Evolutionary conservation across 176 grass and related monocot genomes (phyloP).

Genomic region (sorghum (Sorghum bicolor)): DNA sequence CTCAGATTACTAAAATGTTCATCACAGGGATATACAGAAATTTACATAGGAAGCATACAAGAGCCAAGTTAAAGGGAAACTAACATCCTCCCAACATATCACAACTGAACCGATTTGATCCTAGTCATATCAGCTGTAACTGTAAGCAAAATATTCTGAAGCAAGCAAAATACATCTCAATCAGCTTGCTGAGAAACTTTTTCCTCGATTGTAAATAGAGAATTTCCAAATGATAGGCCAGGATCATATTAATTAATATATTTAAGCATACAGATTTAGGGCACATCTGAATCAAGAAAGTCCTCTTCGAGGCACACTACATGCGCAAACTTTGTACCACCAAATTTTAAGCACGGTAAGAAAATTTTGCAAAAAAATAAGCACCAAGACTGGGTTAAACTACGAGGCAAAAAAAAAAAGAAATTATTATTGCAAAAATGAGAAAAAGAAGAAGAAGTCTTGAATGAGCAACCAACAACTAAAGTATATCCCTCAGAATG

Average conservation of each 20-base stretch:
- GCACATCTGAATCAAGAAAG: too few relatives aligned
- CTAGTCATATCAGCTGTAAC: background rate
- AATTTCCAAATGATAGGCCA: background rate
- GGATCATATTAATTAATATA: too few relatives aligned
- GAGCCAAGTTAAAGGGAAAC: background rate
- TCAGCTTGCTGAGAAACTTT: background rate
- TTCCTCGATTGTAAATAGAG: background rate
- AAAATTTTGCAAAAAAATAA: too few relatives aligned
- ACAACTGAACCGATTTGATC: background rate
- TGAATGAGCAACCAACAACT: background rate
- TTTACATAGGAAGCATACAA: background rate
- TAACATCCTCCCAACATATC: background rate
- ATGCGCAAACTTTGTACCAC: too few relatives aligned
- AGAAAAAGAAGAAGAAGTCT: background rate
- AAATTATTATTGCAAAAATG: background rate
- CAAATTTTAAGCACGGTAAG: background rate
- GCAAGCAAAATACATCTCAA: background rate
- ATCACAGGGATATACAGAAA: slow-evolving; percentile 38
- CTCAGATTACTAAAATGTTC: slow-evolving; percentile 67
- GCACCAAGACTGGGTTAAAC: background rate
- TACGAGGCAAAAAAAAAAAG: too few relatives aligned
- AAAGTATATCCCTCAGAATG: slow-evolving; percentile 47
- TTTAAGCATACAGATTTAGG: too few relatives aligned
- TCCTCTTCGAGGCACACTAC: too few relatives aligned
- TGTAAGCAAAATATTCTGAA: background rate